These are phyloP conservation scores for Fusarium fracticaudum DNA, from an alignment of 2,329 filamentous ascomycete genomes.

Conservation along the genomic window DNA sequence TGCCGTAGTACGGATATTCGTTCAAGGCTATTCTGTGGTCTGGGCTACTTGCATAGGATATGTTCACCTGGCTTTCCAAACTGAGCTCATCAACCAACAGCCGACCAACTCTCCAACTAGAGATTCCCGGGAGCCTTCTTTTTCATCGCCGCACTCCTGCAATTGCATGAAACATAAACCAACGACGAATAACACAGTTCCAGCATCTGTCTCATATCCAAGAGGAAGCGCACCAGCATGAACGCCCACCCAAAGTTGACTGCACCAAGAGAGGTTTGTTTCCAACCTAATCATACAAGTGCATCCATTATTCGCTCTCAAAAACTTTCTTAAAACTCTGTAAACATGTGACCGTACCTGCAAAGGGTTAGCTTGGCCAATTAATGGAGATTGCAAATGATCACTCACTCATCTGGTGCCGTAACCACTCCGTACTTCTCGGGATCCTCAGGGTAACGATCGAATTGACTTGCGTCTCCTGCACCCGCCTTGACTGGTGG, in stretches of 20 bases:
- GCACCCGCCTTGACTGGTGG: slow-evolving; percentile 93
- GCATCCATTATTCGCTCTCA: slow-evolving; percentile 18
- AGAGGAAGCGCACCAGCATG: slow-evolving; percentile 10
- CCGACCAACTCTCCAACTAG: slow-evolving; percentile 1
- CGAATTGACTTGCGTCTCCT: slow-evolving; percentile 96
- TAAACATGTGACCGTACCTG: slow-evolving; percentile 79
- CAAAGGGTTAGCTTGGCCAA: slow-evolving; percentile 24
- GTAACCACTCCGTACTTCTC: slow-evolving; percentile 82
- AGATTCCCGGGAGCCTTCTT: not conserved
- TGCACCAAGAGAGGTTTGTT: slow-evolving; percentile 12
- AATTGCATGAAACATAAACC: slow-evolving; percentile 2
- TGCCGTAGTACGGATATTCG: slow-evolving; percentile 16
- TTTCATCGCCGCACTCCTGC: slow-evolving; percentile 2
- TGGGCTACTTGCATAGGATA: slow-evolving; percentile 21
- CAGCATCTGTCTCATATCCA: not conserved
- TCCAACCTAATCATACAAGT: slow-evolving; percentile 33
- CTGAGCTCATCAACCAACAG: slow-evolving; percentile 1
- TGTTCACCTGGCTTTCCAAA: slow-evolving; percentile 4
- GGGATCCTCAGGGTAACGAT: slow-evolving; percentile 96
- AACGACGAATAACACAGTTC: not conserved
- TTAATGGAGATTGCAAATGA: not conserved
- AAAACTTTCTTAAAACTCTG: slow-evolving; percentile 69
- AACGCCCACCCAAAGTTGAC: slow-evolving; percentile 10
- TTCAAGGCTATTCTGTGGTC: slow-evolving; percentile 28
- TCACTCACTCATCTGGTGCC: slow-evolving; percentile 83